These are phyloP conservation scores for Starmerella geochares DNA, from an alignment of 805 yeast genomes.

Conservation along the genomic window DNA sequence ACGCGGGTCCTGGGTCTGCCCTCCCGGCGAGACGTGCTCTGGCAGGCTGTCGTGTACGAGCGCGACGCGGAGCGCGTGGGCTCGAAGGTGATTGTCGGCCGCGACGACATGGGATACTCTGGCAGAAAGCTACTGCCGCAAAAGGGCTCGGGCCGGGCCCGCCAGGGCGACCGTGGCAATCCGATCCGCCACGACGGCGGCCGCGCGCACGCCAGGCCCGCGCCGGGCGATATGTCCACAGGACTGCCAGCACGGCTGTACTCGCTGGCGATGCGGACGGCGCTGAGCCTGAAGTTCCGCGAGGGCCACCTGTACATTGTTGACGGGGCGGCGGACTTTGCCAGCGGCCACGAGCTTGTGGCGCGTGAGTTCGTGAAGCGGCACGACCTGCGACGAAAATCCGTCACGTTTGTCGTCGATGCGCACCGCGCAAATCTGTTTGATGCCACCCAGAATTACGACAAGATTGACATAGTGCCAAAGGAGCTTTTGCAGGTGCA, in stretches of 20 bases:
- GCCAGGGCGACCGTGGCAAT: slow-evolving; percentile 92
- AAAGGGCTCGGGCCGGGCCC: slow-evolving; percentile 90
- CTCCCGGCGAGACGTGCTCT: slow-evolving; percentile 77
- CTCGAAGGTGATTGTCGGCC: slow-evolving; percentile 73
- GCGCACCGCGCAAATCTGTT: slow-evolving; percentile 51
- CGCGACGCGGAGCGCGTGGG: slow-evolving; percentile 85
- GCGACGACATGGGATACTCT: slow-evolving; percentile 77
- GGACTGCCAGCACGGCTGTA: slow-evolving; percentile 65
- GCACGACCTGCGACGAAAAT: slow-evolving; percentile 24
- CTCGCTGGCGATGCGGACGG: slow-evolving; percentile 64
- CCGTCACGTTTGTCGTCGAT: slow-evolving; percentile 56
- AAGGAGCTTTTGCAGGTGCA: slow-evolving; percentile 75
- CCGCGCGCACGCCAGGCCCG: slow-evolving; percentile 76
- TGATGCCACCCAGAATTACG: slow-evolving; percentile 43
- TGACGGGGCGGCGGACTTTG: slow-evolving; percentile 41
- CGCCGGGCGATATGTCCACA: slow-evolving; percentile 82
- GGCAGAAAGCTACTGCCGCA: slow-evolving; percentile 75
- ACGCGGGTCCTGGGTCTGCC: slow-evolving; percentile 60
- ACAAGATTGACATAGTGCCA: slow-evolving; percentile 52
- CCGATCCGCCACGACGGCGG: slow-evolving; percentile 88
- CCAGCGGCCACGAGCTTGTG: slow-evolving; percentile 34
- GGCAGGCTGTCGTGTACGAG: slow-evolving; percentile 91
- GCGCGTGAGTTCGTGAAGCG: slow-evolving; percentile 45
- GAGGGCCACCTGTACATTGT: slow-evolving; percentile 61
- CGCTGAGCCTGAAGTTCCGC: slow-evolving; percentile 71